Base-by-base conservation (phyloP, 129 eudicot genomes). In the Saussurea involucrata region DNA sequence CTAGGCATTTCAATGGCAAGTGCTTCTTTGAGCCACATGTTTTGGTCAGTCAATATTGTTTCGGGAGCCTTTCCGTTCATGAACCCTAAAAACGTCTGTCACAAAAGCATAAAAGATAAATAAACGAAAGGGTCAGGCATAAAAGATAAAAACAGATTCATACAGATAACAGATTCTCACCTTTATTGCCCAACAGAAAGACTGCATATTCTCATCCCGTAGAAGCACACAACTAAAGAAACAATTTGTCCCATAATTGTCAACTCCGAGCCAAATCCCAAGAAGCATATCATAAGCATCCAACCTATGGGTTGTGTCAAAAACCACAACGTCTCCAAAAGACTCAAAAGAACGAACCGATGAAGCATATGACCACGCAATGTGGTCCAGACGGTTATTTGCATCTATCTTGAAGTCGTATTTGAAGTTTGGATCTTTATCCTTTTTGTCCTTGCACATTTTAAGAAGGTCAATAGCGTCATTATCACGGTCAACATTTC, bases 1-100 rank as follows among this genome's bases (percentile, higher is more conserved):
- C 84, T 83, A 34, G 98, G 92, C 85, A 88, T 78, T 81, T 90
- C 98, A 71, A 63, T 53, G 31, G 89, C 86, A 69, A 92, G 60
- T 49, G 96, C 93, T 84, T 92, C 98, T 83, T 92, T 92, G 25
- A 92, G 96, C 93, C 98, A 92, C 86, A 90, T 77, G 85, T 92
- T 92, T 84, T 92, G 96, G 83, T 92, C 98, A 21, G 98, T 92
- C 44, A 92, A 82, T 27, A 90, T 81, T 63, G 98, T 83, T 78
- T 86, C 88, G 15, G 98, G 98, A 78, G 88, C 87, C 75, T 92
- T 92, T 49, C 88, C 96, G 17, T 86, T 86, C 96, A 92, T 85
- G 81, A 89, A 90, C 65, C 76, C 82, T 83, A 90, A 66, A 85
- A 92, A 90, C 4, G 92, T 85, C 98, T 92, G 90, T 40, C 77